Percentiles rank a stretch among this genome's conserved stretches.
phyloP scores from a whole-genome alignment of 2,329 filamentous ascomycete genomes.

The Botrytis squamosa region DNA sequence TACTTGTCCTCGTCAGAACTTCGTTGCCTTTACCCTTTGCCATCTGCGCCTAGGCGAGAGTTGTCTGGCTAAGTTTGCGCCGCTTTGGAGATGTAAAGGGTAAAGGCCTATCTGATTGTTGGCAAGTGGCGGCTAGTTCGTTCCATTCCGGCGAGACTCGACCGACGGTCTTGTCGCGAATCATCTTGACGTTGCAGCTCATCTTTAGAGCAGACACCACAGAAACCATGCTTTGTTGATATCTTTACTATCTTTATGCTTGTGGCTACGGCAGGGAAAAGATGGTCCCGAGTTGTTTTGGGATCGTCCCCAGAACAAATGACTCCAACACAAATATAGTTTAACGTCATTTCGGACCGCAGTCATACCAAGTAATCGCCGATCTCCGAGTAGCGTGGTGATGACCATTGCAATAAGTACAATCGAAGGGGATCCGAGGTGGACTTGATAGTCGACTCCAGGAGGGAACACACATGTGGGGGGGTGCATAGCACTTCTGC shows the following conservation, averaged over 20 bases:
- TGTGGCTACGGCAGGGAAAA: not conserved
- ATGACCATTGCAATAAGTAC: not conserved
- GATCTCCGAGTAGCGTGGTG: not conserved
- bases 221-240: not conserved
- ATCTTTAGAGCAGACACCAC: not conserved
- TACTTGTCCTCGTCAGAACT: not conserved
- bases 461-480: not conserved
- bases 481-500: not conserved
- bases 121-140: not conserved
- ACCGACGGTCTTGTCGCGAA: not conserved
- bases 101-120: not conserved
- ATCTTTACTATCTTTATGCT: not conserved
- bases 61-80: conserved; percentile 28
- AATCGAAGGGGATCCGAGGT: too few species aligned
- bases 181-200: not conserved
- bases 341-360: not conserved
- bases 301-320: not conserved
- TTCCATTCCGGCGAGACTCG: not conserved
- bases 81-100: conserved; percentile 26
- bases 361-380: not conserved
- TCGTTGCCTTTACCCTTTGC: conserved; percentile 18
- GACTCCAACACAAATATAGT: not conserved
- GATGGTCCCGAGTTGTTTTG: not conserved
- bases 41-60: conserved; percentile 8
- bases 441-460: not conserved